Conservation (phyloP, 2,329 filamentous ascomycete genomes). For the Fusarium xylarioides region DNA sequence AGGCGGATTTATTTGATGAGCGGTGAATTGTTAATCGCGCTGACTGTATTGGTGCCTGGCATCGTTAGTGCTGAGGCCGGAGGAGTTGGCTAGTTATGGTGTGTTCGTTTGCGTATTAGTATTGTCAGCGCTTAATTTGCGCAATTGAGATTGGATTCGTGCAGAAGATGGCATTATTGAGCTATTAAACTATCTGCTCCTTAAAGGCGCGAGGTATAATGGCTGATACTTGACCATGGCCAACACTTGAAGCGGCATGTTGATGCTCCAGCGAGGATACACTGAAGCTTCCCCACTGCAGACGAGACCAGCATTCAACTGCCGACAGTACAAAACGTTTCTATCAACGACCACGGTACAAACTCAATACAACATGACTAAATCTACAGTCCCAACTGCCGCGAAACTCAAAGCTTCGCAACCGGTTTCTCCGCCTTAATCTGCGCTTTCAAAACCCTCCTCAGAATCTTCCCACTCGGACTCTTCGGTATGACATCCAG, state of each 20-base stretch:
- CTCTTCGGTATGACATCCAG: constrained; percentile 76
- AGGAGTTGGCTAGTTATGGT: neutral
- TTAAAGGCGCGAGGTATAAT: accelerated
- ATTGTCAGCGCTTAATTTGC: accelerated
- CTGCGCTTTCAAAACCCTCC: constrained; percentile 16
- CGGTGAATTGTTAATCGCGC: neutral
- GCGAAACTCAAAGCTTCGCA: constrained; percentile 7
- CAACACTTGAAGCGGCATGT: neutral
- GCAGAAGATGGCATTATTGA: accelerated
- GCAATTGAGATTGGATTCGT: accelerated
- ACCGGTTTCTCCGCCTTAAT: constrained; percentile 47
- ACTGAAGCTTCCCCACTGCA: neutral
- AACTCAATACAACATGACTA: neutral
- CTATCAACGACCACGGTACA: neutral
- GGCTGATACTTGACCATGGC: too few species aligned
- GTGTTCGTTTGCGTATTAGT: neutral
- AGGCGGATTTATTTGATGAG: neutral
- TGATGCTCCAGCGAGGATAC: neutral
- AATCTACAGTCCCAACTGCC: accelerated
- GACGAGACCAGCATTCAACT: neutral
- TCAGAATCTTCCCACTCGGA: constrained; percentile 73
- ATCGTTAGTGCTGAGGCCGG: neutral
- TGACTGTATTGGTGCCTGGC: neutral
- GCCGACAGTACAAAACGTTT: neutral
- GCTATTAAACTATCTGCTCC: accelerated